These are phyloP conservation scores for Saccharomycopsis hybrid DNA, from an alignment of 1,139 yeast species.

Conservation along the genomic window DNA sequence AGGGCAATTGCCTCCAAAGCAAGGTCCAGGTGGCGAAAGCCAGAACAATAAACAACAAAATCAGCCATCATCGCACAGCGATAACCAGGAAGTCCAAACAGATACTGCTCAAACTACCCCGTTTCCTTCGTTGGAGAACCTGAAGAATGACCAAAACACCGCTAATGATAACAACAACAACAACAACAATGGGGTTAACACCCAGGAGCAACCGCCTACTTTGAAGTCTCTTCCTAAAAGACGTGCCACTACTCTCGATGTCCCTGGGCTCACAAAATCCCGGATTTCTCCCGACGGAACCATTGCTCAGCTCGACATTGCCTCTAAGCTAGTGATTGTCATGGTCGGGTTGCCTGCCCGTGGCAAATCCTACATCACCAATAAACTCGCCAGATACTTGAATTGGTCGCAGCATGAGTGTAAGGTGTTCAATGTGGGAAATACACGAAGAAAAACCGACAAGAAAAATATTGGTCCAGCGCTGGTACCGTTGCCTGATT, in stretches of 20 bases:
- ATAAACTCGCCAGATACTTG: constrained; percentile 77
- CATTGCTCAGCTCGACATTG: constrained; percentile 53
- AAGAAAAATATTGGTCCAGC: constrained; percentile 62
- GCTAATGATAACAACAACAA: neutral
- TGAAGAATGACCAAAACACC: neutral
- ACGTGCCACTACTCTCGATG: constrained; percentile 59
- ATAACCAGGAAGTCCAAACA: neutral
- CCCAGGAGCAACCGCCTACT: neutral
- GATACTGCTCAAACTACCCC: neutral
- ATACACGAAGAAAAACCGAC: constrained; percentile 70
- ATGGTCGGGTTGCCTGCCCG: constrained; percentile 95
- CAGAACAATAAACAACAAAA: neutral
- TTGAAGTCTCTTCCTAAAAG: constrained; percentile 9
- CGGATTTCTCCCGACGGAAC: constrained; percentile 79
- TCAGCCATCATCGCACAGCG: neutral
- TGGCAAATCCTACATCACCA: constrained; percentile 88
- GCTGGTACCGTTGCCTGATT: constrained; percentile 62
- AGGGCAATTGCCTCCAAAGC: neutral
- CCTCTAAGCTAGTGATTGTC: constrained; percentile 76
- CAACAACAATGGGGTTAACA: neutral
- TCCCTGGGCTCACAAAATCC: constrained; percentile 87
- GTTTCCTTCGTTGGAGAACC: neutral
- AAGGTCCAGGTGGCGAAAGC: neutral
- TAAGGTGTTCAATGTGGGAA: constrained; percentile 88
- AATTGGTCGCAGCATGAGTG: constrained; percentile 93